Evolutionary conservation across 2,329 filamentous ascomycete genomes (phyloP).

Genomic region (Pyrenochaeta sp.): DNA sequence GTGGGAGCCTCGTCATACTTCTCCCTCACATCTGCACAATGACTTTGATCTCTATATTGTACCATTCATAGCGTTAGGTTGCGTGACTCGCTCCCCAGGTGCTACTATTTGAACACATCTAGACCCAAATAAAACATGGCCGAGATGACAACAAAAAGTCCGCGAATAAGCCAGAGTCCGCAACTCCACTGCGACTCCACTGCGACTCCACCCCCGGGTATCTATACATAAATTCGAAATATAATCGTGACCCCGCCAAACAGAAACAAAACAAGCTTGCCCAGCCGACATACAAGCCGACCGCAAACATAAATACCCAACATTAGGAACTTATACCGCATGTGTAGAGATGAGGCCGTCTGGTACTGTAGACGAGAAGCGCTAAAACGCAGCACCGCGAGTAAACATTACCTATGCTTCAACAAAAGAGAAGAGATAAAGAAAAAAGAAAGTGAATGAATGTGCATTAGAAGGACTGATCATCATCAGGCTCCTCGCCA

Average conservation of each 20-base stretch:
- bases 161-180: slow-evolving; percentile 24
- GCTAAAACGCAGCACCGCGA: slow-evolving; percentile 34
- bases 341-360: slow-evolving; percentile 2
- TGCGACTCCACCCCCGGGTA: slow-evolving; percentile 29
- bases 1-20: neutral
- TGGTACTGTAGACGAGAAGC: slow-evolving; percentile 15
- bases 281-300: slow-evolving; percentile 9
- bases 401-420: slow-evolving; percentile 41
- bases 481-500: slow-evolving; percentile 62
- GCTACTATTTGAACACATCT: slow-evolving; percentile 15
- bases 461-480: slow-evolving; percentile 30
- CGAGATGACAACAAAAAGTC: slow-evolving; percentile 11
- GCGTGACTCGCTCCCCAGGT: slow-evolving; percentile 2
- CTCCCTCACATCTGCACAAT: neutral
- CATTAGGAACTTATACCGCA: slow-evolving; percentile 14
- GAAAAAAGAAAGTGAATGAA: slow-evolving; percentile 1
- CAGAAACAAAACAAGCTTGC: slow-evolving; percentile 3
- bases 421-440: slow-evolving; percentile 7
- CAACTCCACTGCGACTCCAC: slow-evolving; percentile 23
- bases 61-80: slow-evolving; percentile 10
- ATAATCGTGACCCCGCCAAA: slow-evolving; percentile 18
- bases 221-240: slow-evolving; percentile 39
- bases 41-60: neutral
- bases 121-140: slow-evolving; percentile 7
- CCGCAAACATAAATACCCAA: neutral